These are phyloP conservation scores for Hypoxylon sp. DNA, from an alignment of 2,329 filamentous ascomycete genomes.

Conservation along the genomic window DNA sequence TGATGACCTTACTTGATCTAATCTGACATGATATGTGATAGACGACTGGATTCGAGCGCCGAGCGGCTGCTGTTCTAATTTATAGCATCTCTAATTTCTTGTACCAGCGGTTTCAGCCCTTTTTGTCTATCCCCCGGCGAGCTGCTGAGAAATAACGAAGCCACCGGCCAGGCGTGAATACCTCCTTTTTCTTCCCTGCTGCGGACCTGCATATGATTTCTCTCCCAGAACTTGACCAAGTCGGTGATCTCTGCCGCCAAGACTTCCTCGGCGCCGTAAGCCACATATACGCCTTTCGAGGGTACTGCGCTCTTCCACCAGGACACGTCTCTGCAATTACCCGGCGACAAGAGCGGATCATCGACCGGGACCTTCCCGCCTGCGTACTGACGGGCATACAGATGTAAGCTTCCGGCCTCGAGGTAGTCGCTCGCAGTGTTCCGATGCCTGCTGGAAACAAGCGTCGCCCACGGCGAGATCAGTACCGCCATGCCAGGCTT, in stretches of 20 bases:
- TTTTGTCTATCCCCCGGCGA: constrained; percentile 58
- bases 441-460: constrained; percentile 71
- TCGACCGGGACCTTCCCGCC: constrained; percentile 56
- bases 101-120: constrained; percentile 56
- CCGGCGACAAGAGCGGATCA: constrained; percentile 73
- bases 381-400: constrained; percentile 75
- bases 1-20: constrained; percentile 70
- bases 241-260: constrained; percentile 74
- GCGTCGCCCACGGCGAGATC: constrained; percentile 82
- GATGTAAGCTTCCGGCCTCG: constrained; percentile 69
- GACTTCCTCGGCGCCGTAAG: constrained; percentile 80
- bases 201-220: constrained; percentile 61
- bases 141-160: constrained; percentile 63
- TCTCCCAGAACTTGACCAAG: constrained; percentile 63
- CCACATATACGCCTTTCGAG: constrained; percentile 70
- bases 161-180: constrained; percentile 86
- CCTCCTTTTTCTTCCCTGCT: constrained; percentile 68
- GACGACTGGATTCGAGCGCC: constrained; percentile 10
- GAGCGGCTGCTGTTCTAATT: constrained; percentile 34
- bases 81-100: constrained; percentile 48
- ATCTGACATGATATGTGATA: constrained; percentile 59
- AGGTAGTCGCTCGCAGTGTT: constrained; percentile 80
- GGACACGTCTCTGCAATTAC: constrained; percentile 68
- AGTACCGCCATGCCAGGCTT: constrained; percentile 67
- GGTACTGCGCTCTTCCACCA: constrained; percentile 76